Evolutionary conservation across 1,284 basidiomycete genomes (phyloP), one percentile per base, ranked within the genome.

Genomic region (Pascua guehoae): DNA sequence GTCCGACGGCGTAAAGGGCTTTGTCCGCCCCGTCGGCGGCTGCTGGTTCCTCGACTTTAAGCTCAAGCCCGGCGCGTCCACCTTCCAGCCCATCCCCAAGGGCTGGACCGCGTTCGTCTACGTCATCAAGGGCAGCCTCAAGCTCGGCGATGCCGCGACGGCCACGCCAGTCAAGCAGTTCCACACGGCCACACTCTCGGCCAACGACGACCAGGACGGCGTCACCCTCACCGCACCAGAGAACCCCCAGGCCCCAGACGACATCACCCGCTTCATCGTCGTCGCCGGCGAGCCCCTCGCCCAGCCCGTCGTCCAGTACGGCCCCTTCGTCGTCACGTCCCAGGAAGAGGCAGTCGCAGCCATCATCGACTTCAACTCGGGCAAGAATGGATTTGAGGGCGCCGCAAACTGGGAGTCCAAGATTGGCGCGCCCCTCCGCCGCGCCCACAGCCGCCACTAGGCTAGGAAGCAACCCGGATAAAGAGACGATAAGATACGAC

Each of bases 21-120:
- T 91, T 16, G 92, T 98, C 36, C 81, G 88, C 52, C 88, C 91
- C 0, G 84, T 94, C 5, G 93, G 92, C 14, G 92, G 91, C 2
- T 94, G 92, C 75, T 93, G 91, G 88, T 97, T 87, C 76, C 86
- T 95, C 79, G 91, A 96, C 72, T 79, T 89, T 58, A 84, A 80
- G 57, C 86, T 95, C 71, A 81, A 81, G 57, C 82, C 85, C 18
- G 84, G 84, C 5, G 80, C 81, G n/a, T 79, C 77, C 15, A 81
- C 91, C 16, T 96, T 91, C 79, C 93, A 96, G 71, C 82, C 86
- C 5, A 81, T 98, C 46, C 92, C 93, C 82, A 74, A 78, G 39
- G 86, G 86, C 41, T 92, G 91, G 89, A 92, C 89, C 5, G 78
- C 85, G 0, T 92, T 92, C 72, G 79, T 88, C 41, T 93, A 92